Evolutionary conservation across 2,329 filamentous ascomycete species (phyloP).

Genomic region (Aureobasidium sp.): DNA sequence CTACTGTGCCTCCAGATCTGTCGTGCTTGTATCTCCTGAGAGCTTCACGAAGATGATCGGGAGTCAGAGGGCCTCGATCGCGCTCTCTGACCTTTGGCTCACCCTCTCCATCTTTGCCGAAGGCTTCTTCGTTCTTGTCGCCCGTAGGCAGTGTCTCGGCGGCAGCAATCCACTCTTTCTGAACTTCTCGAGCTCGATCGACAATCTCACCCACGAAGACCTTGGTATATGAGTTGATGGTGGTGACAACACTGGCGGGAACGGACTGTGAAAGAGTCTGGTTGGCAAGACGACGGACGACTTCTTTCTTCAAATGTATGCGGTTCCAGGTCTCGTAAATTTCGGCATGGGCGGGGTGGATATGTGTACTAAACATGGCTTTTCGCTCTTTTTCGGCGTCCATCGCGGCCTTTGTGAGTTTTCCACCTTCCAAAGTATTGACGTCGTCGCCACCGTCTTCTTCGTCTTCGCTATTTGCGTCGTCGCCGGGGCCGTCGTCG

Average conservation of each 20-base stretch:
- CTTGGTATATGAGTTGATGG: constrained; percentile 70
- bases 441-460: constrained; percentile 53
- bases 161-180: constrained; percentile 61
- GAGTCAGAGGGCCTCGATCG: constrained; percentile 54
- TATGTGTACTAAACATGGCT: constrained; percentile 53
- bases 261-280: constrained; percentile 75
- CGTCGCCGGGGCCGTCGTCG: constrained; percentile 39
- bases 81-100: constrained; percentile 24
- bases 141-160: constrained; percentile 49
- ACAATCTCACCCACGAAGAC: constrained; percentile 71
- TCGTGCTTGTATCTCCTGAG: constrained; percentile 59
- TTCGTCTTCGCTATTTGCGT: constrained; percentile 40
- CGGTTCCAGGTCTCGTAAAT: constrained; percentile 66
- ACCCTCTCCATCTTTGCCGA: constrained; percentile 19
- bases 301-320: constrained; percentile 60
- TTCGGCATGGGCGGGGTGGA: constrained; percentile 60
- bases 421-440: constrained; percentile 47
- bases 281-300: constrained; percentile 70
- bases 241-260: constrained; percentile 63
- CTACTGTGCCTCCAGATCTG: constrained; percentile 54
- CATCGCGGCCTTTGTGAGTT: constrained; percentile 50
- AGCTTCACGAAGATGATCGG: constrained; percentile 69
- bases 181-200: constrained; percentile 62
- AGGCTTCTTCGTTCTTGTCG: constrained; percentile 34
- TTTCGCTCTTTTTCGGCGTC: constrained; percentile 63